A percentile compares a stretch with the other conserved stretches of the same genome.
Conservation (phyloP, 1,139 yeast species). For the Suzukiozyma palmioleophila region DNA sequence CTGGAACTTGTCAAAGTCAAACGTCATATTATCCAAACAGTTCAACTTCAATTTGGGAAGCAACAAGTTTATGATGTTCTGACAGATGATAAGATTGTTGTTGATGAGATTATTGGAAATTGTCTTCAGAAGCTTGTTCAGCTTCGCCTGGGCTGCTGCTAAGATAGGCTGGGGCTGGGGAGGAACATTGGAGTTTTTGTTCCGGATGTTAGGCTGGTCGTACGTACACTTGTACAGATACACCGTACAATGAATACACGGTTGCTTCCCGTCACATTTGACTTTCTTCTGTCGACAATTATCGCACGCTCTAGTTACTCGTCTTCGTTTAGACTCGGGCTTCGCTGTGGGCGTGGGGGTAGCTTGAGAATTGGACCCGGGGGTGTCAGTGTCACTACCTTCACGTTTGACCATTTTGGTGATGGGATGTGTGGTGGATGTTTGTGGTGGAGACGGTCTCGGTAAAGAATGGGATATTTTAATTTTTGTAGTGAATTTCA, state of each 20-base stretch:
- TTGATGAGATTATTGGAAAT: constrained; percentile 7
- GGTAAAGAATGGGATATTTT: too few relatives aligned
- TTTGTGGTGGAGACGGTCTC: too few relatives aligned
- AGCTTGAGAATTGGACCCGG: too few relatives aligned
- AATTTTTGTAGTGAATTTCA: too few relatives aligned
- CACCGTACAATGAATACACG: constrained; percentile 87
- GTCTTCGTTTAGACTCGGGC: constrained; percentile 51
- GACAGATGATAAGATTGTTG: constrained; percentile 20
- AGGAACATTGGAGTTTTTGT: constrained; percentile 30
- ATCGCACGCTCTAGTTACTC: constrained; percentile 85
- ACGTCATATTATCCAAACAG: constrained; percentile 25
- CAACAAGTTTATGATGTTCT: constrained; percentile 34
- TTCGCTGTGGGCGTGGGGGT: neutral
- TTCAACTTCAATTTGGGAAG: constrained; percentile 47
- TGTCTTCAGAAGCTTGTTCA: constrained; percentile 6
- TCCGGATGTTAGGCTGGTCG: constrained; percentile 70
- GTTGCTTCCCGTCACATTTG: constrained; percentile 83
- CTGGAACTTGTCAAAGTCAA: constrained; percentile 34
- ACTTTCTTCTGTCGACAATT: constrained; percentile 76
- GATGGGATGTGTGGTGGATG: too few relatives aligned
- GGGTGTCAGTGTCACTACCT: too few relatives aligned
- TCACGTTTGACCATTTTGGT: too few relatives aligned
- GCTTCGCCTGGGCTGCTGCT: constrained; percentile 5
- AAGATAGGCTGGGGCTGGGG: neutral
- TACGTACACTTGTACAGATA: constrained; percentile 72